These are phyloP conservation scores for Aspergillus sp. DNA, from an alignment of 2,329 filamentous ascomycete genomes.

Conservation along the genomic window DNA sequence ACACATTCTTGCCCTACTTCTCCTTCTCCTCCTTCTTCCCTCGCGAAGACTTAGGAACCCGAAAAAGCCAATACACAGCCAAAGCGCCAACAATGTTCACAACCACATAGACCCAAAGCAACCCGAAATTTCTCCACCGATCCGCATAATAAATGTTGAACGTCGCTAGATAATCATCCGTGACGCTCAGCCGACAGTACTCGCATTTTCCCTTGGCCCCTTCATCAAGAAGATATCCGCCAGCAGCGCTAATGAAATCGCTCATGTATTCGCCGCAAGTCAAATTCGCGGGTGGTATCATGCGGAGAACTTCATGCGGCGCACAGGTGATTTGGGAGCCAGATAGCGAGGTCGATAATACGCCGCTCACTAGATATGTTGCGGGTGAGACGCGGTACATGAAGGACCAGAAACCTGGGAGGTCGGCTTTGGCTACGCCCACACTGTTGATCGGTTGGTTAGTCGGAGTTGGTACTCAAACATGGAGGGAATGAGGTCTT, in stretches of 20 bases:
- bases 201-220: constrained; percentile 47
- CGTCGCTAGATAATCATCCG: constrained; percentile 49
- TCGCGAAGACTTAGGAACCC: constrained; percentile 49
- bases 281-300: constrained; percentile 54
- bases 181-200: constrained; percentile 49
- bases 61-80: constrained; percentile 61
- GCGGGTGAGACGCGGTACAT: constrained; percentile 71
- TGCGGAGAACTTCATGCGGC: constrained; percentile 29
- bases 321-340: constrained; percentile 30
- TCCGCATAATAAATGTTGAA: constrained; percentile 46
- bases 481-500: neutral
- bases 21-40: constrained; percentile 13
- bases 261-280: constrained; percentile 59
- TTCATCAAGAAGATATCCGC: constrained; percentile 47
- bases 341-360: constrained; percentile 41
- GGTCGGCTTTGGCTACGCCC: constrained; percentile 49
- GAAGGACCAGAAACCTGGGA: constrained; percentile 76
- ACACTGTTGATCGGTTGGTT: neutral
- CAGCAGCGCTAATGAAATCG: constrained; percentile 34
- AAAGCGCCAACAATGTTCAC: constrained; percentile 64
- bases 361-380: constrained; percentile 57
- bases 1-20: neutral
- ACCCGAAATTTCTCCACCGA: constrained; percentile 67
- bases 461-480: neutral
- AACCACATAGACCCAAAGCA: constrained; percentile 65